A percentile compares a stretch with the other conserved stretches of the same genome.
phyloP scores from a whole-genome alignment of 371 early-diverging fungal species.

The Umbelopsis sp. region DNA sequence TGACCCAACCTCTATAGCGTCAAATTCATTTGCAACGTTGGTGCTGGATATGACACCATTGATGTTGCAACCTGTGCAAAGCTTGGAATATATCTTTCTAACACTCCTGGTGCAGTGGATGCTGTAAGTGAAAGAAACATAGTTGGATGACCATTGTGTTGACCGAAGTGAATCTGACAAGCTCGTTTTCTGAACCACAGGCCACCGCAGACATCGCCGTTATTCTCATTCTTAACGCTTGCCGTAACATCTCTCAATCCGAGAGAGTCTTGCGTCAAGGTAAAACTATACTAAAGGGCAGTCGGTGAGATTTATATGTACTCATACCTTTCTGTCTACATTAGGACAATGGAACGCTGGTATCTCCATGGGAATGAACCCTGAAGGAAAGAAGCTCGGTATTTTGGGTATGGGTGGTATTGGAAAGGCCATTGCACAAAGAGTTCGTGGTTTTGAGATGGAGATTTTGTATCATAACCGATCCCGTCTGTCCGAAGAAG shows the following conservation, averaged over 20 bases:
- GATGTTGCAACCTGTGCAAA: slow-evolving; percentile 42
- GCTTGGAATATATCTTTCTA: slow-evolving; percentile 39
- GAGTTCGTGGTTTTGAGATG: slow-evolving; percentile 58
- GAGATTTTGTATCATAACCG: slow-evolving; percentile 62
- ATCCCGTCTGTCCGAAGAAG: slow-evolving; percentile 36
- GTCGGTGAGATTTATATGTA: background rate
- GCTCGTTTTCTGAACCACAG: slow-evolving; percentile 16
- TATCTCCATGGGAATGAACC: slow-evolving; percentile 53
- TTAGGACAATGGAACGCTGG: slow-evolving; percentile 48
- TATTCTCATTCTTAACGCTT: slow-evolving; percentile 50
- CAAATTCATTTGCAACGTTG: slow-evolving; percentile 38
- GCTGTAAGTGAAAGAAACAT: slow-evolving; percentile 24
- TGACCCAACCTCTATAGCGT: slow-evolving; percentile 20
- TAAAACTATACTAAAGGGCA: slow-evolving; percentile 2
- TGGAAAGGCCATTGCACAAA: slow-evolving; percentile 61
- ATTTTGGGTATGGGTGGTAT: slow-evolving; percentile 69
- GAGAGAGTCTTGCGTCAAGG: slow-evolving; percentile 51
- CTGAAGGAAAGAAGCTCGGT: slow-evolving; percentile 54
- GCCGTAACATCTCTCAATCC: slow-evolving; percentile 49
- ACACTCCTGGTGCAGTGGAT: slow-evolving; percentile 51
- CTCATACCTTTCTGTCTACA: background rate
- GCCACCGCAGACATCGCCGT: slow-evolving; percentile 62
- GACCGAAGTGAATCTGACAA: background rate
- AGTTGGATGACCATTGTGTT: background rate
- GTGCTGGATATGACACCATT: slow-evolving; percentile 50